Percentiles rank a stretch among this genome's conserved stretches.
Conservation (phyloP, 2,329 filamentous ascomycete genomes). For the Magnaporthiopsis rhizophila region DNA sequence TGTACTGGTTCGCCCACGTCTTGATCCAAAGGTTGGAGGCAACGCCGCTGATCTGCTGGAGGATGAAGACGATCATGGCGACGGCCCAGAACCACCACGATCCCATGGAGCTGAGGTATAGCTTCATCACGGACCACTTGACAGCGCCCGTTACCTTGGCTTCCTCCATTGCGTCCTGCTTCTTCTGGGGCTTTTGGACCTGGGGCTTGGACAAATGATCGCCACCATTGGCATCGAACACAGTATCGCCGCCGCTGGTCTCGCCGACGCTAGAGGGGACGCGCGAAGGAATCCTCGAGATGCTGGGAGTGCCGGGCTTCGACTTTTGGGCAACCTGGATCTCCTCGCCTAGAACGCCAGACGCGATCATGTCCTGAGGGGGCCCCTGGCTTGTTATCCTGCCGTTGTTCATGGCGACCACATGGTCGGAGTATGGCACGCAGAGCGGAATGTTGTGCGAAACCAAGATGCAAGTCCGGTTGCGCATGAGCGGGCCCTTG, state of each 20-base stretch:
- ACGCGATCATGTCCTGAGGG: conserved; percentile 68
- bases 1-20: conserved; percentile 88
- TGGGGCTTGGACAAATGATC: conserved; percentile 33
- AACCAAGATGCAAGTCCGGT: conserved; percentile 87
- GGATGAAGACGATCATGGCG: conserved; percentile 64
- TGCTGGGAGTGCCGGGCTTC: conserved; percentile 60
- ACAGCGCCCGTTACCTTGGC: conserved; percentile 79
- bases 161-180: conserved; percentile 57
- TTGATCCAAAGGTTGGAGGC: conserved; percentile 92
- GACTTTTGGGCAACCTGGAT: conserved; percentile 34
- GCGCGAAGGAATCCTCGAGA: conserved; percentile 69
- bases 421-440: conserved; percentile 69
- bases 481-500: conserved; percentile 77
- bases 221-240: conserved; percentile 43
- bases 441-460: conserved; percentile 93
- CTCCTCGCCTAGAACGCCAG: conserved; percentile 85
- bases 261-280: conserved; percentile 68
- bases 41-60: conserved; percentile 79
- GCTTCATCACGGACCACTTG: conserved; percentile 74
- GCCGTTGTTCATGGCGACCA: conserved; percentile 84
- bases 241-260: conserved; percentile 45
- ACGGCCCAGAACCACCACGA: conserved; percentile 90
- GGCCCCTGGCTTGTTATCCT: conserved; percentile 69
- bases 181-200: conserved; percentile 50
- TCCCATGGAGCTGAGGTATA: conserved; percentile 91